Percentiles rank a stretch among this genome's conserved stretches.
Conservation (phyloP, 1,139 yeast species). For the Yamadazyma spencermartinsiae region DNA sequence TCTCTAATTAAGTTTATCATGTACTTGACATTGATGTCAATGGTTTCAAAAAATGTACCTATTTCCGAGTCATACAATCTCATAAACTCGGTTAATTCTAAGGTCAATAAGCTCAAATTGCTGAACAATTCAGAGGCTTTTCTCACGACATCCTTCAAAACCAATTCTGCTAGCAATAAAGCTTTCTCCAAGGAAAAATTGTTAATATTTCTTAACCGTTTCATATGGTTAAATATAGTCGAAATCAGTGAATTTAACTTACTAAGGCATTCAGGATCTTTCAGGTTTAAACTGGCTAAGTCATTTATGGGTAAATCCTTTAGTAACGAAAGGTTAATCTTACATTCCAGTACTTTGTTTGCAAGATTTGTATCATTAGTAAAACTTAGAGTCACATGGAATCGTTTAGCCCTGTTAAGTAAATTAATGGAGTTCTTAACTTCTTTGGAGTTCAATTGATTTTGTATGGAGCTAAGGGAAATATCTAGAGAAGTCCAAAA, state of each 20-base stretch:
- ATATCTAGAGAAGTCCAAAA: slow-evolving; percentile 80
- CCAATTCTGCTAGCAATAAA: slow-evolving; percentile 60
- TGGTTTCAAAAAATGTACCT: slow-evolving; percentile 20
- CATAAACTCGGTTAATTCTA: slow-evolving; percentile 25
- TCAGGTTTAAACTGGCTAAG: slow-evolving; percentile 46
- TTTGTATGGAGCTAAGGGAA: slow-evolving; percentile 56
- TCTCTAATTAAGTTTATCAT: slow-evolving; percentile 64
- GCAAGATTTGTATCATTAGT: slow-evolving; percentile 70
- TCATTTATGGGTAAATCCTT: slow-evolving; percentile 72
- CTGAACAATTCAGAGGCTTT: slow-evolving; percentile 26
- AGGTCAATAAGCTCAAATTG: slow-evolving; percentile 25
- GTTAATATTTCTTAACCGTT: slow-evolving; percentile 53
- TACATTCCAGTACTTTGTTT: slow-evolving; percentile 54
- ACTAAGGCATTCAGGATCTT: slow-evolving; percentile 32
- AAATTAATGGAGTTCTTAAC: slow-evolving; percentile 62
- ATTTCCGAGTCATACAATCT: slow-evolving; percentile 19
- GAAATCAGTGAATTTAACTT: slow-evolving; percentile 48
- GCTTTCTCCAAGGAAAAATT: slow-evolving; percentile 67
- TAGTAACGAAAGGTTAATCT: slow-evolving; percentile 60
- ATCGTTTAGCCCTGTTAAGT: slow-evolving; percentile 70
- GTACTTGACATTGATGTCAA: slow-evolving; percentile 38
- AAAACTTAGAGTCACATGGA: slow-evolving; percentile 75
- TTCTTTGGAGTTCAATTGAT: slow-evolving; percentile 57
- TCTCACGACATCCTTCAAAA: slow-evolving; percentile 37
- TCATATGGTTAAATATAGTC: slow-evolving; percentile 61